These are phyloP conservation scores for Coemansia sp. DNA, from an alignment of 192 early-diverging fungal species.

Conservation along the genomic window DNA sequence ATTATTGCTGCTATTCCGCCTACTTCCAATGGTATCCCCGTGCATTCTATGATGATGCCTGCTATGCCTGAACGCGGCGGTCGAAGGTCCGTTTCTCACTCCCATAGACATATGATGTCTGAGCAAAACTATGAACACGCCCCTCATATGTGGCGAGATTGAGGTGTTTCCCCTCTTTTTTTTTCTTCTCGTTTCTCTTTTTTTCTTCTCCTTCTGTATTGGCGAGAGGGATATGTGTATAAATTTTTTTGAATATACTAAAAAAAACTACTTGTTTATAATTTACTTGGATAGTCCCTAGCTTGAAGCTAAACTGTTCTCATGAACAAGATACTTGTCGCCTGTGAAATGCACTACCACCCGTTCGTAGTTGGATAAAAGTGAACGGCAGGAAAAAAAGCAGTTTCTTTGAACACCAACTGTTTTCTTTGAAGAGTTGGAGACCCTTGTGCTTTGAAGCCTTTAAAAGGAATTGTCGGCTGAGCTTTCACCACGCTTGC, in stretches of 20 bases:
- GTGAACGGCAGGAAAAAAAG: neutral
- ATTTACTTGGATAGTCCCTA: neutral
- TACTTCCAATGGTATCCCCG: slow-evolving; percentile 27
- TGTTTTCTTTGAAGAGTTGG: neutral
- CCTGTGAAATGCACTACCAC: neutral
- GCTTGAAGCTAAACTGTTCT: neutral
- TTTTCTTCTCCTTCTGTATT: neutral
- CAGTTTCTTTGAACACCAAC: neutral
- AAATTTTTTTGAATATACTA: neutral
- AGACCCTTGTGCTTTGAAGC: neutral
- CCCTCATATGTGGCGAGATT: neutral
- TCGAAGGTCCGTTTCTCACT: neutral
- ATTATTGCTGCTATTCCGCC: slow-evolving; percentile 48
- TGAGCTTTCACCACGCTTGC: neutral
- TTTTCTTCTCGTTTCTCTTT: neutral
- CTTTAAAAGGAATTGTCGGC: neutral
- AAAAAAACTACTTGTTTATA: neutral
- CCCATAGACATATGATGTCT: neutral
- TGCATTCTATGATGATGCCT: slow-evolving; percentile 4
- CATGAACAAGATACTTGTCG: neutral
- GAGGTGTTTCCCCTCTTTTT: neutral
- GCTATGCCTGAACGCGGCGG: neutral
- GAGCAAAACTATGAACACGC: neutral
- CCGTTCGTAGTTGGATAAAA: neutral
- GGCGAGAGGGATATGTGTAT: neutral